Evolutionary conservation across 164 flowering plant genomes (phyloP), one percentile per base, ranked within the genome.

Genomic region (Tetracentron sinense): DNA sequence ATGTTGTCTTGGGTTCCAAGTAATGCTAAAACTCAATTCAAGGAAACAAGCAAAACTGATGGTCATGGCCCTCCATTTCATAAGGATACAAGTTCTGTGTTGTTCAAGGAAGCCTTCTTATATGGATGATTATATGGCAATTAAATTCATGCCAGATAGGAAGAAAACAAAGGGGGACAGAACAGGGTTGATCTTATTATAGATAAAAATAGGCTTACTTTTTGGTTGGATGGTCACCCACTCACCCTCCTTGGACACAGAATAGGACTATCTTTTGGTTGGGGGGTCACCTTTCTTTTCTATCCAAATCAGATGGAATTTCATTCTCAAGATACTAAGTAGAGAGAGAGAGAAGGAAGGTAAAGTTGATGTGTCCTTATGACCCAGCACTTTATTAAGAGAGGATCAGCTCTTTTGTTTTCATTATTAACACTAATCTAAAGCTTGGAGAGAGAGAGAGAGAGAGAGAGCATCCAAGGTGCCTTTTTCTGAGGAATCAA

Each of bases 391-490:
- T 63, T 27, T 62, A 58, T 38, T 47, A 46, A 30, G 33, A 27
- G 54, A 48, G 63, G 54, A 60, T 60, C n/a, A n/a, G n/a, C n/a
- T n/a, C n/a, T n/a, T n/a, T n/a, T n/a, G n/a, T n/a, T n/a, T n/a
- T n/a, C n/a, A n/a, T n/a, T n/a, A n/a, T n/a, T n/a, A n/a, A n/a
- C n/a, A n/a, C n/a, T n/a, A n/a, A n/a, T n/a, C n/a, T n/a, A n/a
- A n/a, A n/a, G n/a, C n/a, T n/a, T n/a, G n/a, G n/a, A n/a, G n/a
- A n/a, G n/a, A n/a, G 42, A 58, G 11, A 21, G 30, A n/a, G n/a
- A n/a, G n/a, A n/a, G n/a, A 51, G 14, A 46, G 53, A 20, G 63
- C 46, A 70, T 72, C 79, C 76, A 63, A 76, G 21, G 75, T 52
- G 47, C n/a, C n/a, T 63, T 54, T 7, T 63, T 31, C 62, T 63